Conservation (phyloP, 202 grass and related monocot genomes). For the Elaeis oleifera region DNA sequence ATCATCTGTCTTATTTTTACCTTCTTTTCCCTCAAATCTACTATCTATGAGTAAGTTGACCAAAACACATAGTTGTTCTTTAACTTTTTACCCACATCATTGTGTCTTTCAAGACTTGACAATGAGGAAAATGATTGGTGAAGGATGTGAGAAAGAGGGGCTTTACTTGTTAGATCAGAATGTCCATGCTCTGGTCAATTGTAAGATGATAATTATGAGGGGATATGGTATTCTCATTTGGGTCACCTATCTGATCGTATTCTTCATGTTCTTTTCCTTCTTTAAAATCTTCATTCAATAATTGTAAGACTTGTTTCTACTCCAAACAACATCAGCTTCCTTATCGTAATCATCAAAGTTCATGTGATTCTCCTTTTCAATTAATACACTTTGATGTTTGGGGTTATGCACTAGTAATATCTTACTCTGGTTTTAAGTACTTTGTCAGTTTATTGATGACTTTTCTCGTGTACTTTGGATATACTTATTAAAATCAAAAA, state of each 20-base stretch:
- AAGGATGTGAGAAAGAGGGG: background rate
- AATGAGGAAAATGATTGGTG: slow-evolving; percentile 21
- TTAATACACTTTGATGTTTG: slow-evolving; percentile 24
- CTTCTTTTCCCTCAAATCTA: too few relatives aligned
- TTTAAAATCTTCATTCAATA: background rate
- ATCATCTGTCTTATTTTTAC: background rate
- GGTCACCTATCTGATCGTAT: background rate
- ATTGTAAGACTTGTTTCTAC: slow-evolving; percentile 14
- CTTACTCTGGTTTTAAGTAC: slow-evolving; percentile 3
- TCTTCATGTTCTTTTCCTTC: background rate
- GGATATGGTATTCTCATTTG: background rate
- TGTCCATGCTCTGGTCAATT: background rate
- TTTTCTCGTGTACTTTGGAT: slow-evolving; percentile 4
- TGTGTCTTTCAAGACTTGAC: slow-evolving; percentile 10
- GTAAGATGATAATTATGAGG: too few relatives aligned
- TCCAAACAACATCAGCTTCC: background rate
- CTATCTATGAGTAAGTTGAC: too few relatives aligned
- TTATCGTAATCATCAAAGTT: background rate
- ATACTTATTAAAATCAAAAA: slow-evolving; percentile 10
- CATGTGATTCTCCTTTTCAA: too few relatives aligned
- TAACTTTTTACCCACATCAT: background rate
- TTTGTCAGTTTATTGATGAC: slow-evolving; percentile 24
- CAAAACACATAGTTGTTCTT: background rate
- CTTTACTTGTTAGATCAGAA: slow-evolving; percentile 6
- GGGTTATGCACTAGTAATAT: background rate